Base-by-base conservation (phyloP, 2,329 filamentous ascomycete species). In the Neopestalotiopsis clavispora region DNA sequence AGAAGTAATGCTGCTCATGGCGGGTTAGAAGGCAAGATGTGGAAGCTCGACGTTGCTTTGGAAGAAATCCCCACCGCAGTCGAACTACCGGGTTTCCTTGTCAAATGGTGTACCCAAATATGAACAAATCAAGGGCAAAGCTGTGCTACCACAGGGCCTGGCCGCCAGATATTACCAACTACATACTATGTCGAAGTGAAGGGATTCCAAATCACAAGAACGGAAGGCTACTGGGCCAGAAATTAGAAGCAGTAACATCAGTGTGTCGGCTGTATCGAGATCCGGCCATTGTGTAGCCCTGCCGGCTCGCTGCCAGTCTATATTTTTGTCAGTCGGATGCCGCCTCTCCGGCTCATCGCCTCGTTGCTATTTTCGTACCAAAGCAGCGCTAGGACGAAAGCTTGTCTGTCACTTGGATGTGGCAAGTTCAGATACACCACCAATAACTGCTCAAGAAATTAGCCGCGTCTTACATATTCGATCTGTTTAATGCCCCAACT, bases 81-180 rank as follows among this genome's bases (percentile, higher is more conserved):
- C 66, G 87, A 87, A 76, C 78, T 91, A 64, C 86, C 84, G 68
- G 81, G 82, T 3, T 87, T 90, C 32, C 81, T 93, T 84, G 86
- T 86, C 45, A 90, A 88, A 76, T 96, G 93, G 93, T 96, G 93
- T 82, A 87, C 84, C 77, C 92, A 94, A 82, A 91, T 95, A 70
- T 90, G 73, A 71, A n/a, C n/a, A 52, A 28, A 23, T 52, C 45
- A 52, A 52, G 45, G 34, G 20, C n/a, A 52, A 12, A 20, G 4
- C n/a, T 6, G 45, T 20, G n/a, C 45, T 52, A 20, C 17, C 17
- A 17, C 20, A 17, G 20, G 20, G 17, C 17, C 45, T n/a, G 9
- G 17, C n/a, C 7, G 17, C 14, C 14, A n/a, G 10, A 38, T 7
- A 38, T 7, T 38, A 10, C 34, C 34, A 38, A 38, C 10, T 38